phyloP scores from a whole-genome alignment of 2,329 filamentous ascomycete species.

The Geosmithia morbida region DNA sequence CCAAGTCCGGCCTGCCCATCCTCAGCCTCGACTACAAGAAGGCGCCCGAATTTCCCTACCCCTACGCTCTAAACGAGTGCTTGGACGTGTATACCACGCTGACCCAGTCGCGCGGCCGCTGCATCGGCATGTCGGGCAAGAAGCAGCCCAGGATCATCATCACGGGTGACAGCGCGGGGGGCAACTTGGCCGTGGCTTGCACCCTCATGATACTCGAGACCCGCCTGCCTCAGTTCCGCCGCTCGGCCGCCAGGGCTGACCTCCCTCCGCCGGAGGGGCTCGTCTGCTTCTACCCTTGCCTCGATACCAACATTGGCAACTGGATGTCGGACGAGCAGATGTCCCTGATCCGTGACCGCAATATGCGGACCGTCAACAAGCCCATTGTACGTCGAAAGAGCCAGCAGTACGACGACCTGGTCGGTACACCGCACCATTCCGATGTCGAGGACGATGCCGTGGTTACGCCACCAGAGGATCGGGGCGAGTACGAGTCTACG shows the following conservation, averaged over 20 bases:
- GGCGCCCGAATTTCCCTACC: slow-evolving; percentile 35
- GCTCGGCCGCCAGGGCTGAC: slow-evolving; percentile 24
- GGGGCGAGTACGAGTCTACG: neutral
- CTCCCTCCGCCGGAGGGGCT: slow-evolving; percentile 68
- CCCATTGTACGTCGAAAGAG: slow-evolving; percentile 72
- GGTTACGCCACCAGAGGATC: neutral
- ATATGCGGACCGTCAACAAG: slow-evolving; percentile 62
- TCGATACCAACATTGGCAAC: slow-evolving; percentile 96
- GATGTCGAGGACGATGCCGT: slow-evolving; percentile 50
- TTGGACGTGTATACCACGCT: slow-evolving; percentile 29
- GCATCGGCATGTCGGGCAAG: slow-evolving; percentile 26
- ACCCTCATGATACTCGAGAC: slow-evolving; percentile 83
- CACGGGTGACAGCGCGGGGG: slow-evolving; percentile 33
- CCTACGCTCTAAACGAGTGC: slow-evolving; percentile 32
- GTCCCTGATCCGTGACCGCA: slow-evolving; percentile 76
- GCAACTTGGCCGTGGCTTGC: slow-evolving; percentile 45
- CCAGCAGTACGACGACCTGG: slow-evolving; percentile 74
- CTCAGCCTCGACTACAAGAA: slow-evolving; percentile 74
- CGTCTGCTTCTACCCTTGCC: slow-evolving; percentile 72
- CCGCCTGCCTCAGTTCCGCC: slow-evolving; percentile 26
- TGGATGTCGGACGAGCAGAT: slow-evolving; percentile 99
- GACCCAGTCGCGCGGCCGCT: slow-evolving; percentile 21
- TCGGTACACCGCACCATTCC: slow-evolving; percentile 69
- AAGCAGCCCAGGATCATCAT: slow-evolving; percentile 25
- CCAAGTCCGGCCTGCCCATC: slow-evolving; percentile 74